Evolutionary conservation across 257 asterid genomes (phyloP).

Genomic region (Verbascum thapsus): DNA sequence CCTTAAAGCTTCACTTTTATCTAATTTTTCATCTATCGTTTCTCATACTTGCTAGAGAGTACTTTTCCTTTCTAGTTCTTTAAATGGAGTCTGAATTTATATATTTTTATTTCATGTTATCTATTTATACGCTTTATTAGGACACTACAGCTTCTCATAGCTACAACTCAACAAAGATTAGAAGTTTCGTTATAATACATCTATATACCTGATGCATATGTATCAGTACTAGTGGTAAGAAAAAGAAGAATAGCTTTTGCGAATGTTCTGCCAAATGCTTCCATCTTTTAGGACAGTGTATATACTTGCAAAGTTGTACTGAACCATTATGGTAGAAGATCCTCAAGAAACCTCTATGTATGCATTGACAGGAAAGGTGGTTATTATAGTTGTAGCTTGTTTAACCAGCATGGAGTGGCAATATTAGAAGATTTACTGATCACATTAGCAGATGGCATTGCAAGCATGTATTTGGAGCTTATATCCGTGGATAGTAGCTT

Average conservation of each 20-base stretch:
- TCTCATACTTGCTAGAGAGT: constrained; percentile 10
- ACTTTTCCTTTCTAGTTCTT: constrained; percentile 11
- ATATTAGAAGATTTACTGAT: constrained; percentile 87
- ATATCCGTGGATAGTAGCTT: constrained; percentile 88
- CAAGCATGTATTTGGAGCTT: constrained; percentile 95
- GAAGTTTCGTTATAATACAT: background rate
- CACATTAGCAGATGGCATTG: constrained; percentile 88
- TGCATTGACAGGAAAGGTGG: constrained; percentile 63
- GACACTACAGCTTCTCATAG: background rate
- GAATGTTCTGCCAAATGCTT: constrained; percentile 3
- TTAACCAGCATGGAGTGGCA: constrained; percentile 67
- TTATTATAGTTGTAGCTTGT: constrained; percentile 61
- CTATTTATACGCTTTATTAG: too few relatives aligned
- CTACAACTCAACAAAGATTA: background rate
- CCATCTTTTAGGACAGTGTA: too few relatives aligned
- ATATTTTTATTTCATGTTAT: constrained; percentile 21
- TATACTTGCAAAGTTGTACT: too few relatives aligned
- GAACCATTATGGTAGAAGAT: background rate
- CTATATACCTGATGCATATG: background rate
- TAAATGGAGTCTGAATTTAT: background rate
- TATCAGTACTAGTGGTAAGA: constrained; percentile 14
- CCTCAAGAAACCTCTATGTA: constrained; percentile 20
- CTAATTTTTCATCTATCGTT: background rate
- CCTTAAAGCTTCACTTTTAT: constrained; percentile 15
- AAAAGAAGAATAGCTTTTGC: background rate